Conservation (phyloP, 2,329 filamentous ascomycete genomes). For the Bipolaris cookei region DNA sequence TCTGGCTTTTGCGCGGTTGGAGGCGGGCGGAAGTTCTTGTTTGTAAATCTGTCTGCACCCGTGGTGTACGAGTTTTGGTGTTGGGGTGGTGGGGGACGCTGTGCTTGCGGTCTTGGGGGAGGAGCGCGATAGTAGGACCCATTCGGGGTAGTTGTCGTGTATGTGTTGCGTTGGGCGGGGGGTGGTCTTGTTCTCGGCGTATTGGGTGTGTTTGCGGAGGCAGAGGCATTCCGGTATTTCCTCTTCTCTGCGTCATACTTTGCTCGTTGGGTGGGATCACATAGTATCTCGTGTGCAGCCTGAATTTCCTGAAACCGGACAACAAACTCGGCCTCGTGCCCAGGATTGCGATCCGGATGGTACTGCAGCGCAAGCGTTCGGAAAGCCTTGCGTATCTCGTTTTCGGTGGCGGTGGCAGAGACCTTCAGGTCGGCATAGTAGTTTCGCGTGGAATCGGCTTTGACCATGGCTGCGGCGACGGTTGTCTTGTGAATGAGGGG, state of each 20-base stretch:
- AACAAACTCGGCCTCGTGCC: conserved; percentile 78
- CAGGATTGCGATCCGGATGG: conserved; percentile 88
- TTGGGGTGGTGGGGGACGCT: conserved; percentile 36
- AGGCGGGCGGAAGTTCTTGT: conserved; percentile 50
- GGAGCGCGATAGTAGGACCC: conserved; percentile 44
- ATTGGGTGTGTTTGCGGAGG: conserved; percentile 50
- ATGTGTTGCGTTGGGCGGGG: conserved; percentile 53
- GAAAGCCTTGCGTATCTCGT: conserved; percentile 86
- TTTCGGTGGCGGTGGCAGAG: conserved; percentile 67
- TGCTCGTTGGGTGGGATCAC: conserved; percentile 62
- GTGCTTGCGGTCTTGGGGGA: conserved; percentile 37
- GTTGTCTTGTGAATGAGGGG: not conserved
- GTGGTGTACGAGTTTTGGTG: conserved; percentile 42
- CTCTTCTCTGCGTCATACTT: conserved; percentile 69
- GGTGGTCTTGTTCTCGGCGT: conserved; percentile 50
- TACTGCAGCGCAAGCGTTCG: conserved; percentile 83
- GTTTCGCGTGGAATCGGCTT: conserved; percentile 71
- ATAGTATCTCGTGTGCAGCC: conserved; percentile 79
- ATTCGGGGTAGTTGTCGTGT: conserved; percentile 47
- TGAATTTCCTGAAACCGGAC: conserved; percentile 87
- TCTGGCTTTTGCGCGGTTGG: conserved; percentile 44
- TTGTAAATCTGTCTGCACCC: conserved; percentile 54
- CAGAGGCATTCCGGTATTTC: conserved; percentile 46
- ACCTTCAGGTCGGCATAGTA: conserved; percentile 88
- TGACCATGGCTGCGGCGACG: conserved; percentile 61